phyloP scores from a whole-genome alignment of 805 yeast species.

The Schizosaccharomyces lindneri region DNA sequence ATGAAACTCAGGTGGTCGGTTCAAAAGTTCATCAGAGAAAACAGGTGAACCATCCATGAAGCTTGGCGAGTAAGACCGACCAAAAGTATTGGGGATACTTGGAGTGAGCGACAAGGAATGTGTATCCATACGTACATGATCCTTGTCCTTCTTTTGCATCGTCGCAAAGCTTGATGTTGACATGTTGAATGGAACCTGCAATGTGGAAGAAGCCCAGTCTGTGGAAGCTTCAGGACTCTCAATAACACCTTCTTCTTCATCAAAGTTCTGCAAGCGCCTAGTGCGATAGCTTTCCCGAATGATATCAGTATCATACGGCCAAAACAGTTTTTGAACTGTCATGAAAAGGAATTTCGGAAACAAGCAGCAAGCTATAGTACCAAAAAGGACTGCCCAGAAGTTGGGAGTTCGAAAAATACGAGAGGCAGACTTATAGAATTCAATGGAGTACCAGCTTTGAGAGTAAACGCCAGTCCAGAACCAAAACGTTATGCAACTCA shows the following conservation, averaged over 20 bases:
- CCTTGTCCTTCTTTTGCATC: background rate
- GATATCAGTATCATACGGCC: conserved; percentile 45
- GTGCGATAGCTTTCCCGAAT: conserved; percentile 25
- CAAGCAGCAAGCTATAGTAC: conserved; percentile 29
- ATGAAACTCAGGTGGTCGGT: background rate
- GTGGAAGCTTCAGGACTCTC: background rate
- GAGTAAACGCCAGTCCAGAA: conserved; percentile 73
- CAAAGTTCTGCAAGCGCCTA: background rate
- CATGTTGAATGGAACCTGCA: background rate
- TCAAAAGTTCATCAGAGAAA: background rate
- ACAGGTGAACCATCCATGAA: background rate
- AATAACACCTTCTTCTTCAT: background rate
- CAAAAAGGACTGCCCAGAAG: conserved; percentile 40
- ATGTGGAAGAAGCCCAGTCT: background rate
- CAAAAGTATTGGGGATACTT: background rate
- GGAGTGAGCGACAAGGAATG: background rate
- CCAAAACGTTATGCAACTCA: conserved; percentile 34
- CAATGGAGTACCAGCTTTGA: conserved; percentile 24
- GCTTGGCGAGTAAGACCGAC: background rate
- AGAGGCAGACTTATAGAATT: conserved; percentile 39
- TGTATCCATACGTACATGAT: background rate
- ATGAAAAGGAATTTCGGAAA: conserved; percentile 37
- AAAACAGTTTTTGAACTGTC: conserved; percentile 24
- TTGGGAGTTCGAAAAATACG: conserved; percentile 34
- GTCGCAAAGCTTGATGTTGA: background rate